A percentile compares a stretch with the other conserved stretches of the same genome.
Conservation (phyloP, 306 rosid genomes). For the Bauhinia variegata region DNA sequence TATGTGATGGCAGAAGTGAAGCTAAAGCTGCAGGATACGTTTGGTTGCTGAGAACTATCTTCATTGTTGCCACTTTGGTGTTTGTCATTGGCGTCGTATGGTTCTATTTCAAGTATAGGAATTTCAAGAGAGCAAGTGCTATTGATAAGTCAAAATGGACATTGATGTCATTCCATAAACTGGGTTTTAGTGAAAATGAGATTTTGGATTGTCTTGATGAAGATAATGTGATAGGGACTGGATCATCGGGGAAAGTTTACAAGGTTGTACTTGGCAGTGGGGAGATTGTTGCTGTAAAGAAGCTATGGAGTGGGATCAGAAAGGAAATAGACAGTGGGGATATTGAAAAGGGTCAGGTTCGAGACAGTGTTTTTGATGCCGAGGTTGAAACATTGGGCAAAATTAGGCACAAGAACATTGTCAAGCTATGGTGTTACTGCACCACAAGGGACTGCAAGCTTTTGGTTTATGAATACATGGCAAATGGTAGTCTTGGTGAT, state of each 20-base stretch:
- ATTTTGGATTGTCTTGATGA: slow-evolving; percentile 85
- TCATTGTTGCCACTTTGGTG: slow-evolving; percentile 57
- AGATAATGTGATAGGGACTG: slow-evolving; percentile 83
- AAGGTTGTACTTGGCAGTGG: slow-evolving; percentile 76
- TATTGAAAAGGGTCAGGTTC: slow-evolving; percentile 57
- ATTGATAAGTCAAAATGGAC: slow-evolving; percentile 82
- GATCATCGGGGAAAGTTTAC: slow-evolving; percentile 89
- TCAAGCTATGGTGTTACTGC: slow-evolving; percentile 95
- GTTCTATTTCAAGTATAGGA: slow-evolving; percentile 73
- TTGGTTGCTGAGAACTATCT: slow-evolving; percentile 70
- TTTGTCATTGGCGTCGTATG: slow-evolving; percentile 68
- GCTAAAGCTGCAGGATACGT: slow-evolving; percentile 45
- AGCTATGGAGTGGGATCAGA: slow-evolving; percentile 58
- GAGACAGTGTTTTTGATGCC: slow-evolving; percentile 71
- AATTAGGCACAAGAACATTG: slow-evolving; percentile 95
- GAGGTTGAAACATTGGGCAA: slow-evolving; percentile 88
- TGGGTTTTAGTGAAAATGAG: slow-evolving; percentile 86
- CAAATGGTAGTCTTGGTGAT: slow-evolving; percentile 92
- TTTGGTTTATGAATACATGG: slow-evolving; percentile 95
- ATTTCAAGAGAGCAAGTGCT: slow-evolving; percentile 51
- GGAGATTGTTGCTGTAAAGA: slow-evolving; percentile 82
- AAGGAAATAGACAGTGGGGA: slow-evolving; percentile 51
- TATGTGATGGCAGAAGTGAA: slow-evolving; percentile 47
- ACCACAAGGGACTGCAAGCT: slow-evolving; percentile 81
- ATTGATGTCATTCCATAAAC: slow-evolving; percentile 89